Base-by-base conservation (phyloP, 345 rosid species). In the Gynandropsis gynandra region DNA sequence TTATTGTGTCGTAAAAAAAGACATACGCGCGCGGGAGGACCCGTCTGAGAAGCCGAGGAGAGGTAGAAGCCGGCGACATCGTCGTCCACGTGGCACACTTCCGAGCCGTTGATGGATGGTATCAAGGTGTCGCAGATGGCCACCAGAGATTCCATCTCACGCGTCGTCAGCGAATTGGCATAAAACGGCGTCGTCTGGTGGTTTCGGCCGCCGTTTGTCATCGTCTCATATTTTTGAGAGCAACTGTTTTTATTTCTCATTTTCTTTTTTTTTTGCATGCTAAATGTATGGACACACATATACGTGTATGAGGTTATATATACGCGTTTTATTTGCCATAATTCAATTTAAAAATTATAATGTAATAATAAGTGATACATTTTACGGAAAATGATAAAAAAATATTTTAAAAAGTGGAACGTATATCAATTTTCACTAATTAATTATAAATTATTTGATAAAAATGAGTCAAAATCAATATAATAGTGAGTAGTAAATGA, bases 61-160 rank as follows among this genome's bases (percentile, higher is more conserved):
- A 35, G 70, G 50, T 62, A 76, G 56, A 73, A 82, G 16, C 53
- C 36, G 34, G 80, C 71, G 20, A 52, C 37, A n/a, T 46, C 47
- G 27, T 38, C 50, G 11, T 37, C 53, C 55, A 65, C 39, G 44
- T 65, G 50, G 29, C 51, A 54, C 34, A 41, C 39, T 53, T 35
- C 12, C 32, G 34, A 19, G 43, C 31, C 54, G 36, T 21, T 17
- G 50, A 80, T 34, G 11, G 88, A 76, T 5, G 94, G 85, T 56
- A 80, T 60, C 56, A 87, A 68, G 21, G 95, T 74, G 52, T 87
- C 87, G 21, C 83, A 84, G 15, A 87, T 54, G 29, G 96, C 81
- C 1, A 69, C 55, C 2, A 88, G 81, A 46, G 95, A 69, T 27
- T 80, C 90, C 85, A 82, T 80, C 63, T 84, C 76, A 39, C 80